phyloP scores from a whole-genome alignment of 441 rosid species.

The Geranium incanum region DNA sequence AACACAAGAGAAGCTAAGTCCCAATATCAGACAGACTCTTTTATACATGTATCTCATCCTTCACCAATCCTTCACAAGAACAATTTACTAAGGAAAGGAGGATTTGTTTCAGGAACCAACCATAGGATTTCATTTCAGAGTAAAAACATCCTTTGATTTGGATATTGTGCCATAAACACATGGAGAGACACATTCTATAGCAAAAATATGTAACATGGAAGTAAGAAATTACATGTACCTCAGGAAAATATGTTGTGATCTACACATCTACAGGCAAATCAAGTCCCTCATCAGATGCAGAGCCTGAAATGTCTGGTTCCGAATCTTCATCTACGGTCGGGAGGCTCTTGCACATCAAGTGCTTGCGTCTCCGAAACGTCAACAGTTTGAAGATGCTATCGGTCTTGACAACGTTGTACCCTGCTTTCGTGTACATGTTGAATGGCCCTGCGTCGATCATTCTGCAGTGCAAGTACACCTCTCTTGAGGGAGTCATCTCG shows the following conservation, averaged over 20 bases:
- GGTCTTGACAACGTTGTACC: slow-evolving; percentile 57
- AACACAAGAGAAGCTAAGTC: too few relatives aligned
- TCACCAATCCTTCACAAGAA: too few relatives aligned
- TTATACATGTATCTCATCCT: too few relatives aligned
- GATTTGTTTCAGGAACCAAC: too few relatives aligned
- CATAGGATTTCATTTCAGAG: not conserved
- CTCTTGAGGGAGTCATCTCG: slow-evolving; percentile 44
- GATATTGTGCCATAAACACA: not conserved
- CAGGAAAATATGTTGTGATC: slow-evolving; percentile 14
- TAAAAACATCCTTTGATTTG: not conserved
- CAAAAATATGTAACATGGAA: not conserved
- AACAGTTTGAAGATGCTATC: slow-evolving; percentile 59
- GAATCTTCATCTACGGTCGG: slow-evolving; percentile 24
- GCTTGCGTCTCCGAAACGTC: slow-evolving; percentile 76
- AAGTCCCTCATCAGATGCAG: slow-evolving; percentile 32
- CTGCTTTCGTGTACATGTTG: slow-evolving; percentile 78
- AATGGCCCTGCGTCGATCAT: slow-evolving; percentile 87
- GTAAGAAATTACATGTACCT: not conserved
- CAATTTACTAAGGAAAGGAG: too few relatives aligned
- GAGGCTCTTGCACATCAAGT: slow-evolving; percentile 85
- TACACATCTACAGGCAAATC: slow-evolving; percentile 30
- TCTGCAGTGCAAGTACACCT: slow-evolving; percentile 87
- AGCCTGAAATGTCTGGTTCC: slow-evolving; percentile 25
- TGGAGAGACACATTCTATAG: not conserved
- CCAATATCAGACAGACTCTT: too few relatives aligned